These are phyloP conservation scores for Aureobasidium namibiae DNA, from an alignment of 2,329 filamentous ascomycete species.

Conservation along the genomic window DNA sequence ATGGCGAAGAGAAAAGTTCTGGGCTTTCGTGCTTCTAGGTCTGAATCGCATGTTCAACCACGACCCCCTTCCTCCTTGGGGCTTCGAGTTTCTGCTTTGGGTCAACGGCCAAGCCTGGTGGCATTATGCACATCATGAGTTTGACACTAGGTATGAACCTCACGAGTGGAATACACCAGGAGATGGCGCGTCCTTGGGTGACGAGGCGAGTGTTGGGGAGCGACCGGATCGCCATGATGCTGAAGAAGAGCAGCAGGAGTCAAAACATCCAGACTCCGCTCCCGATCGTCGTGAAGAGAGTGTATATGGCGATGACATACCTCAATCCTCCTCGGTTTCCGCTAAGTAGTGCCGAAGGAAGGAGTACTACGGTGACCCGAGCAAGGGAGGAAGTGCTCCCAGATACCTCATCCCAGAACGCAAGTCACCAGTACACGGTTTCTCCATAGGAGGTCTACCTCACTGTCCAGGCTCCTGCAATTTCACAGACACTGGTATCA, in stretches of 20 bases:
- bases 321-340: too few relatives aligned
- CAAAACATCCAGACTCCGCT: neutral
- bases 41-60: neutral
- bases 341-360: too few relatives aligned
- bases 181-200: neutral
- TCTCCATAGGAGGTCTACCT: too few relatives aligned
- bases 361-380: too few relatives aligned
- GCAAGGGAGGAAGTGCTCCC: too few relatives aligned
- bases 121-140: neutral
- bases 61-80: neutral
- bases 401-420: too few relatives aligned
- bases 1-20: neutral
- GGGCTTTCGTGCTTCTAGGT: neutral
- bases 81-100: neutral
- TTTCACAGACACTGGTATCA: neutral
- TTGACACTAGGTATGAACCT: neutral
- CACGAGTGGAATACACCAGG: neutral
- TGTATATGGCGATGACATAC: too few relatives aligned
- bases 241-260: neutral
- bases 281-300: too few relatives aligned
- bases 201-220: neutral
- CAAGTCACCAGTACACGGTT: neutral
- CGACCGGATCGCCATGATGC: neutral
- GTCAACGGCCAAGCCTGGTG: neutral
- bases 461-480: too few relatives aligned